A percentile compares a stretch with the other conserved stretches of the same genome.
These are phyloP conservation scores for Lentinus tigrinus DNA, from an alignment of 768 basidiomycete genomes.

Conservation along the genomic window DNA sequence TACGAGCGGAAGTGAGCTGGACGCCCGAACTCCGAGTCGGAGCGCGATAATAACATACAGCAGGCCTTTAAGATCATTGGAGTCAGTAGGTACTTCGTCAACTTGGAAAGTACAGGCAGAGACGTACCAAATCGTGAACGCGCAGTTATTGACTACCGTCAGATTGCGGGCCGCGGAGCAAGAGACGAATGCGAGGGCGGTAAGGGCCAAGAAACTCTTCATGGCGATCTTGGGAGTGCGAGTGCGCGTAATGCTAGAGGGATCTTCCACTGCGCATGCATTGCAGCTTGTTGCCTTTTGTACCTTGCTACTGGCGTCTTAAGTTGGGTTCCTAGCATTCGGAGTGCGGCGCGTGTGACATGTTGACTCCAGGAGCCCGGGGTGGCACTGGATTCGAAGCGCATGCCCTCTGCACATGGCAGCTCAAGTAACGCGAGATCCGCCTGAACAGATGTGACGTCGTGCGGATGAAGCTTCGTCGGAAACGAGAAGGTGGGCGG, in stretches of 20 bases:
- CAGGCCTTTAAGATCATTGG: conserved; percentile 27
- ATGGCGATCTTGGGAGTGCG: conserved; percentile 4
- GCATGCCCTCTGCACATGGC: too few species aligned
- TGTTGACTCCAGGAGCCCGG: too few species aligned
- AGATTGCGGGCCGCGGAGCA: conserved; percentile 26
- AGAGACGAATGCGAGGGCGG: conserved; percentile 8
- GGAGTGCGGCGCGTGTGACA: too few species aligned
- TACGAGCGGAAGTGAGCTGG: not conserved
- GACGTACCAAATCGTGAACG: conserved; percentile 42
- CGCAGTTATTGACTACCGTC: conserved; percentile 40
- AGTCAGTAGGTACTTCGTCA: not conserved
- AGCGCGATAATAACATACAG: conserved; percentile 22
- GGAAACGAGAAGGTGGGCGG: not conserved
- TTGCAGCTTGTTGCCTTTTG: not conserved
- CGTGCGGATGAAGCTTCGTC: not conserved
- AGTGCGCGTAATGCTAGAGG: not conserved
- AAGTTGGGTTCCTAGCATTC: too few species aligned
- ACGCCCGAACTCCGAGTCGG: too few species aligned
- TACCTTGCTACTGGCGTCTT: not conserved
- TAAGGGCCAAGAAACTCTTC: conserved; percentile 8
- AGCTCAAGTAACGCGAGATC: not conserved
- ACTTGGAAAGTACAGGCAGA: too few species aligned
- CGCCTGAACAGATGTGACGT: not conserved
- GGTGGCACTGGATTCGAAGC: too few species aligned
- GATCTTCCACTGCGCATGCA: not conserved